These are phyloP conservation scores for Raphidocelis subcapitata DNA, from an alignment of 139 green algal species.

Conservation along the genomic window DNA sequence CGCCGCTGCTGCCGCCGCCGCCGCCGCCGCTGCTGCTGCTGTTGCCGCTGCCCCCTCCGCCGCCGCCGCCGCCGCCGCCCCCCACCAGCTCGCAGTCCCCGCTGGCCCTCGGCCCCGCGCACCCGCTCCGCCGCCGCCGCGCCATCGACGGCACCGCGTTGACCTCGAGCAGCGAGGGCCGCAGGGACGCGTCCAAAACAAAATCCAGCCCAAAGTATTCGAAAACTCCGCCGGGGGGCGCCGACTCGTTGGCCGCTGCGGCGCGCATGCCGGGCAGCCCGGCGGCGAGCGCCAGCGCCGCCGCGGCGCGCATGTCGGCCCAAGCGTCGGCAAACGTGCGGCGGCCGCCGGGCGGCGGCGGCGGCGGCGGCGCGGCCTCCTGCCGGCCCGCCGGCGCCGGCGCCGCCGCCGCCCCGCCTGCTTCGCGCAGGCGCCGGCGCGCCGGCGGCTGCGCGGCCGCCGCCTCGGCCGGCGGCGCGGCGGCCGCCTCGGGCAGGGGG, in stretches of 20 bases:
- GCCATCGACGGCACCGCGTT: slow-evolving; percentile 71
- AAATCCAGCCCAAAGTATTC: slow-evolving; percentile 68
- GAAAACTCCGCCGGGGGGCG: slow-evolving; percentile 10
- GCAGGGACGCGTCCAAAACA: slow-evolving; percentile 57
- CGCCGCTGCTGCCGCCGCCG: not conserved
- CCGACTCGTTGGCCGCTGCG: slow-evolving; percentile 2
- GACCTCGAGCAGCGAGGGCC: slow-evolving; percentile 71
- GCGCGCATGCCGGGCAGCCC: slow-evolving; percentile 16
- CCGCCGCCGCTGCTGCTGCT: slow-evolving; percentile 6
- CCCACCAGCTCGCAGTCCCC: slow-evolving; percentile 4
- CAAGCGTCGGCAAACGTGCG: slow-evolving; percentile 26
- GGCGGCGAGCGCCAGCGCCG: slow-evolving; percentile 16
- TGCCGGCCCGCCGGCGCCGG: not conserved
- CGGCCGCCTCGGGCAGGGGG: slow-evolving; percentile 1
- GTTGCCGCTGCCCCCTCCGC: not conserved
- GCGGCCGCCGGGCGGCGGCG: slow-evolving; percentile 1
- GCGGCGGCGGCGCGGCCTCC: not conserved
- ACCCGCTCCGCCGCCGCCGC: slow-evolving; percentile 17
- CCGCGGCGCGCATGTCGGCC: slow-evolving; percentile 16
- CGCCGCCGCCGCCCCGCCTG: slow-evolving; percentile 1
- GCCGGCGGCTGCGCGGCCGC: not conserved
- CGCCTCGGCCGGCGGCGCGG: not conserved
- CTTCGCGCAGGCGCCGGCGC: not conserved
- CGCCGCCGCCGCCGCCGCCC: not conserved
- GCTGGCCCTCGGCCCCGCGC: slow-evolving; percentile 29